Evolutionary conservation across 768 basidiomycete genomes (phyloP), one percentile per base, ranked within the genome.

Genomic region (Boletus rubropictus): DNA sequence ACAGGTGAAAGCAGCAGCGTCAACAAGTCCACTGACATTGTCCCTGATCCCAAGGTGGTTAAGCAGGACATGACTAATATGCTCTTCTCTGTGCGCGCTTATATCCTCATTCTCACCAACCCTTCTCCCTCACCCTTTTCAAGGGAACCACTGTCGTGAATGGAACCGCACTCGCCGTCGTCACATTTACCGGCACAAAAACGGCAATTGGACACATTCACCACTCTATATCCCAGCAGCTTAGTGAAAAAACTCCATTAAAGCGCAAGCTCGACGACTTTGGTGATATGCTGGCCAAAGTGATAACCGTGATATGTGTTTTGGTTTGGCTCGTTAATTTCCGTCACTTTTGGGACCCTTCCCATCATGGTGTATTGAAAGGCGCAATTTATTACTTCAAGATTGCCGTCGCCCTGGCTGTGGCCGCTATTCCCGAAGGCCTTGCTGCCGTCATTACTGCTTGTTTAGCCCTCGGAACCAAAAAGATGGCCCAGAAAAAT

Each of bases 351-450:
- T 85, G 80, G 79, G 95, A 99, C 61, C 92, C 95, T 4, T 79
- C 88, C 21, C 95, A 99, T 62, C 88, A 87, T 54, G 89, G 94
- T 40, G 81, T 71, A 38, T 73, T 97, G 59, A 92, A 92, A 64
- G 95, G 95, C 34, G 95, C 95, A 0, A 81, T 99, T 44, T 98
- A 97, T 68, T 99, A 99, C 71, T 90, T 99, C 79, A 99, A 99
- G 72, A 97, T 99, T 62, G 95, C 95, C 29, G 96, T 99, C 36
- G 93, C 96, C 5, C 74, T 99, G 37, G 95, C 96, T n/a, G 95
- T 99, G 33, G 95, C 95, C 48, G 95, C 95, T 33, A 99, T 98
- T 62, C 95, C 96, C 0, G 95, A 99, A 69, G 95, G 95, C 49
- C 72, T 99, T n/a, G 93, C 95, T 29, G 94, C 93, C 42, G 95